phyloP scores from a whole-genome alignment of 257 asterid genomes.

The Solanum virginianum region DNA sequence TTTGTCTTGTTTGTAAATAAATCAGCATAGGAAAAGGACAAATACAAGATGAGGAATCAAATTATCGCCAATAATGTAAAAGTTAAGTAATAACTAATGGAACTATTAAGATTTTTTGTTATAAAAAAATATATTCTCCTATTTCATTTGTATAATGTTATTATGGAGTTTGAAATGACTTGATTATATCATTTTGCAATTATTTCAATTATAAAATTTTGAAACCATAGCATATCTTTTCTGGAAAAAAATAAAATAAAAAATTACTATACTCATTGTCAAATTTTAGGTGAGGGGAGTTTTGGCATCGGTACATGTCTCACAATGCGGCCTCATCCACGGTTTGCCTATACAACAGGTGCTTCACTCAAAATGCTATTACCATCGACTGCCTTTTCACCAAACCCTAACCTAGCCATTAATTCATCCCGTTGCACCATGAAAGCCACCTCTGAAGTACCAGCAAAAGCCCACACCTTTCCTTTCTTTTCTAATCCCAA shows the following conservation, averaged over 20 bases:
- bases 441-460: constrained; percentile 21
- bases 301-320: background rate
- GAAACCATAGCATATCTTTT: background rate
- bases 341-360: constrained; percentile 17
- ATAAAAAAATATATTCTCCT: background rate
- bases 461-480: constrained; percentile 12
- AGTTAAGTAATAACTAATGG: background rate
- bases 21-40: no score
- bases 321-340: constrained; percentile 20
- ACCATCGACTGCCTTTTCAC: constrained; percentile 1
- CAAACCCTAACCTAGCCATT: constrained; percentile 20
- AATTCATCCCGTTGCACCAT: constrained; percentile 3
- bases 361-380: constrained; percentile 25
- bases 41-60: no score
- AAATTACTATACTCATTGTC: background rate
- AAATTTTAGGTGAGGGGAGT: background rate
- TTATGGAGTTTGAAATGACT: background rate
- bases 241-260: background rate
- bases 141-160: background rate
- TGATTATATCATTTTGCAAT: background rate
- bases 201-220: background rate
- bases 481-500: constrained; percentile 24
- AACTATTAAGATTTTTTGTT: background rate
- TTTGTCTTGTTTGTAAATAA: no score
- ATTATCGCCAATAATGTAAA: no score